Percentiles rank a stretch among this genome's conserved stretches.
Conservation (phyloP, 2,329 filamentous ascomycete species). For the Claviceps sp. region DNA sequence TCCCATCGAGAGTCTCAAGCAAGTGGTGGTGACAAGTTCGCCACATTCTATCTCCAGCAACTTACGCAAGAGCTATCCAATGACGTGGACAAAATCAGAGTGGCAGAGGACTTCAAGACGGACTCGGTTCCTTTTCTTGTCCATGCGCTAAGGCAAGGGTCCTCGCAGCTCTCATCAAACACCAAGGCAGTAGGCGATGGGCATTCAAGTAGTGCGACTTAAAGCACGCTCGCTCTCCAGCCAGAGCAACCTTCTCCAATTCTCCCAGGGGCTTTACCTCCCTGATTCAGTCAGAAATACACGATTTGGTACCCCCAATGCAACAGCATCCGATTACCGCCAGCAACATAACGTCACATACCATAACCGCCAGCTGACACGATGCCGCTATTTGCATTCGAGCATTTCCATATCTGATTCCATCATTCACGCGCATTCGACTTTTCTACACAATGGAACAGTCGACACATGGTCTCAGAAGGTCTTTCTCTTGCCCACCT, state of each 20-base stretch:
- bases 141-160: constrained; percentile 54
- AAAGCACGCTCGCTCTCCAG: background rate
- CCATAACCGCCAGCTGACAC: too few relatives aligned
- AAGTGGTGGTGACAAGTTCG: constrained; percentile 31
- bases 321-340: too few relatives aligned
- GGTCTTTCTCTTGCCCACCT: too few relatives aligned
- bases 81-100: constrained; percentile 57
- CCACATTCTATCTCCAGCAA: constrained; percentile 55
- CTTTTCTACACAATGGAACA: too few relatives aligned
- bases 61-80: constrained; percentile 59
- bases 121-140: constrained; percentile 53
- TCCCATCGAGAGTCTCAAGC: background rate
- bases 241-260: background rate
- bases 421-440: too few relatives aligned
- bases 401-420: too few relatives aligned
- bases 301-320: too few relatives aligned
- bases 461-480: too few relatives aligned
- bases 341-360: too few relatives aligned
- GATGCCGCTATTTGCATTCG: too few relatives aligned
- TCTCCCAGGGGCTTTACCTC: too few relatives aligned
- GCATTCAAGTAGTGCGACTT: constrained; percentile 24
- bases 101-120: constrained; percentile 55
- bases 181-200: background rate
- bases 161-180: constrained; percentile 35
- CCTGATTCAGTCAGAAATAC: too few relatives aligned